Evolutionary conservation across 2,329 filamentous ascomycete species (phyloP).

Genomic region (Epichloe uncinata): DNA sequence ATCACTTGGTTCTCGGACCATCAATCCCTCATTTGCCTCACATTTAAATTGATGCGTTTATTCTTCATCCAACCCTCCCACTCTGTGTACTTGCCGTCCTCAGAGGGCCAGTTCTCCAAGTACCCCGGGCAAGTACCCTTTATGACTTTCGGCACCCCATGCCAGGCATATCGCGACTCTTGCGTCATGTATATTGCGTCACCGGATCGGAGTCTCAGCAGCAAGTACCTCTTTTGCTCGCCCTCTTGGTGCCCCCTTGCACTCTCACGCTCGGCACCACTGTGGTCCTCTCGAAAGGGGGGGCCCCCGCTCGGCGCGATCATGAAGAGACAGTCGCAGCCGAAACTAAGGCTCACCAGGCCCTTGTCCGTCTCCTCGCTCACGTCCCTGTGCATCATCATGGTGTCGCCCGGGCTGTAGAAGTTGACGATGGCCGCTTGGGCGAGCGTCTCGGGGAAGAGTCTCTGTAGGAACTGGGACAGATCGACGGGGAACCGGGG

Average conservation of each 20-base stretch:
- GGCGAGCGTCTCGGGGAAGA: conserved; percentile 67
- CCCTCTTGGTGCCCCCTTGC: background rate
- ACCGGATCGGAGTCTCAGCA: conserved; percentile 63
- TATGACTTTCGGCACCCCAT: conserved; percentile 82
- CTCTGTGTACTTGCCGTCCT: conserved; percentile 38
- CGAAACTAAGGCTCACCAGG: conserved; percentile 74
- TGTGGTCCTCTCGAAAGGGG: conserved; percentile 11
- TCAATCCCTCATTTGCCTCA: conserved; percentile 67
- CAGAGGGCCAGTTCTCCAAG: conserved; percentile 61
- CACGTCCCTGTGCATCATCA: conserved; percentile 88
- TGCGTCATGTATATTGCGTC: conserved; percentile 86
- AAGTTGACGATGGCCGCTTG: conserved; percentile 92
- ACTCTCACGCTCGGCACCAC: conserved; percentile 1
- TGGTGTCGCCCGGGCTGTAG: conserved; percentile 79
- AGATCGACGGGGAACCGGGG: conserved; percentile 67
- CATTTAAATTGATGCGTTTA: conserved; percentile 86
- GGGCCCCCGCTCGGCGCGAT: conserved; percentile 45
- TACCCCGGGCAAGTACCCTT: conserved; percentile 64
- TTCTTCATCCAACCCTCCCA: conserved; percentile 82
- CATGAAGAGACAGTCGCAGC: conserved; percentile 83
- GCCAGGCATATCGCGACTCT: conserved; percentile 78
- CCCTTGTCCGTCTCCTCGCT: conserved; percentile 71
- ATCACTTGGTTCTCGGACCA: background rate
- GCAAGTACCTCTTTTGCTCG: conserved; percentile 34
- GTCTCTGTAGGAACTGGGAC: conserved; percentile 46